A percentile compares a stretch with the other conserved stretches of the same genome.
Evolutionary conservation across 495 filamentous ascomycete genomes (phyloP).

Genomic region (Paragyromitra xinjiangensis): DNA sequence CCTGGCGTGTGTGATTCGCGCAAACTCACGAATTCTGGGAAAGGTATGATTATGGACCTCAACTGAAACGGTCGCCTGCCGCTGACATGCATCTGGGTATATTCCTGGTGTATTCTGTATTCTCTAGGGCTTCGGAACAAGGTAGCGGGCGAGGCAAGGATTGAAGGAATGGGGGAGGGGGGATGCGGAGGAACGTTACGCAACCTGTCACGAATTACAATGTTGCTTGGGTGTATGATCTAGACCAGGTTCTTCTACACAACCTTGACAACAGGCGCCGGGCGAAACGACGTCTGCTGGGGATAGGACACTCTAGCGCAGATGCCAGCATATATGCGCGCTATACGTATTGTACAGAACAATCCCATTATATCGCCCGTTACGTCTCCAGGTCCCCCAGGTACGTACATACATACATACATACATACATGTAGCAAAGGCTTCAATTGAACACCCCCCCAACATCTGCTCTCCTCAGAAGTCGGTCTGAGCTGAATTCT

Average conservation of each 20-base stretch:
- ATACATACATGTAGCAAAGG: not conserved
- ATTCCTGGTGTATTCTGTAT: not conserved
- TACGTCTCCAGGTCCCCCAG: slow-evolving; percentile 19
- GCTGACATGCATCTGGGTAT: slow-evolving; percentile 16
- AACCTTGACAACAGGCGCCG: not conserved
- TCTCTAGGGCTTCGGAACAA: slow-evolving; percentile 42
- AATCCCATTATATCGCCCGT: slow-evolving; percentile 42
- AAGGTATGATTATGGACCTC: slow-evolving; percentile 10
- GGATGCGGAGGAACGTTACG: slow-evolving; percentile 42
- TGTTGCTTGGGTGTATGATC: slow-evolving; percentile 16
- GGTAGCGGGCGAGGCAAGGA: slow-evolving; percentile 20
- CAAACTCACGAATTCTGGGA: not conserved
- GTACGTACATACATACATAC: not conserved
- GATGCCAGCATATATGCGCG: not conserved
- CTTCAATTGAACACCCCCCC: slow-evolving; percentile 31
- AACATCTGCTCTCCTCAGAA: slow-evolving; percentile 40
- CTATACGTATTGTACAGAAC: slow-evolving; percentile 15
- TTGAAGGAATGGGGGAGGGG: not conserved
- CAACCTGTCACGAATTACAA: slow-evolving; percentile 48
- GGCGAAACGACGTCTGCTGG: slow-evolving; percentile 35
- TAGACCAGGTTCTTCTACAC: slow-evolving; percentile 18
- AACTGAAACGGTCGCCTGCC: slow-evolving; percentile 27
- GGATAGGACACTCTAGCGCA: not conserved
- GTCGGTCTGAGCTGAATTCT: slow-evolving; percentile 36
- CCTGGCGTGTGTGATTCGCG: slow-evolving; percentile 25